phyloP scores from a whole-genome alignment of 2,329 filamentous ascomycete species.

The Diaporthe sp. region DNA sequence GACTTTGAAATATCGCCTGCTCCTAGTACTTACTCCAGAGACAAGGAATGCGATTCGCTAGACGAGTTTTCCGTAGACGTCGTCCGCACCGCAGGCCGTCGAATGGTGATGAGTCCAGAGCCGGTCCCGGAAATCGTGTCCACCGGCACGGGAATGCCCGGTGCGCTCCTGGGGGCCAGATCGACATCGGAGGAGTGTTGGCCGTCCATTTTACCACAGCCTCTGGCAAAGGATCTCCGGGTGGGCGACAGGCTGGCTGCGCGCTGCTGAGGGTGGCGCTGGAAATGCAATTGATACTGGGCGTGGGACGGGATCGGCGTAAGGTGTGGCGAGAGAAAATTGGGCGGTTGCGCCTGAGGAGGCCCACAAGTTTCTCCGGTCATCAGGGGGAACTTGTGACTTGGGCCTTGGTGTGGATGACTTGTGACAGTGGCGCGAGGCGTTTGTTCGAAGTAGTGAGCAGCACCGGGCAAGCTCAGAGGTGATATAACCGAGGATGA shows the following conservation, averaged over 20 bases:
- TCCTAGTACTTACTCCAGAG: slow-evolving; percentile 37
- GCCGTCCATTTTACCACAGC: slow-evolving; percentile 25
- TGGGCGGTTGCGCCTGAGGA: slow-evolving; percentile 42
- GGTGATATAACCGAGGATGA: slow-evolving; percentile 57
- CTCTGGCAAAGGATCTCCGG: slow-evolving; percentile 37
- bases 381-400: slow-evolving; percentile 32
- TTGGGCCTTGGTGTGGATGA: slow-evolving; percentile 44
- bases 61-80: slow-evolving; percentile 20
- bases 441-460: slow-evolving; percentile 56
- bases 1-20: not conserved
- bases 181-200: slow-evolving; percentile 39
- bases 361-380: slow-evolving; percentile 43
- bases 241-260: slow-evolving; percentile 53
- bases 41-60: slow-evolving; percentile 28
- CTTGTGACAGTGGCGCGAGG: slow-evolving; percentile 43
- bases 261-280: slow-evolving; percentile 45
- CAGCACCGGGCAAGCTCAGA: slow-evolving; percentile 54
- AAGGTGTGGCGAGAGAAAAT: slow-evolving; percentile 48
- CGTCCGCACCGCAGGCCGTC: slow-evolving; percentile 36
- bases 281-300: slow-evolving; percentile 46
- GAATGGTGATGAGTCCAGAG: slow-evolving; percentile 39
- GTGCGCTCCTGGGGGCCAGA: slow-evolving; percentile 4
- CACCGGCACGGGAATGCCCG: slow-evolving; percentile 38
- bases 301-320: slow-evolving; percentile 44
- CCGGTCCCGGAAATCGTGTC: slow-evolving; percentile 40